These are phyloP conservation scores for Remersonia thermophila DNA, from an alignment of 2,329 filamentous ascomycete genomes.

Conservation along the genomic window DNA sequence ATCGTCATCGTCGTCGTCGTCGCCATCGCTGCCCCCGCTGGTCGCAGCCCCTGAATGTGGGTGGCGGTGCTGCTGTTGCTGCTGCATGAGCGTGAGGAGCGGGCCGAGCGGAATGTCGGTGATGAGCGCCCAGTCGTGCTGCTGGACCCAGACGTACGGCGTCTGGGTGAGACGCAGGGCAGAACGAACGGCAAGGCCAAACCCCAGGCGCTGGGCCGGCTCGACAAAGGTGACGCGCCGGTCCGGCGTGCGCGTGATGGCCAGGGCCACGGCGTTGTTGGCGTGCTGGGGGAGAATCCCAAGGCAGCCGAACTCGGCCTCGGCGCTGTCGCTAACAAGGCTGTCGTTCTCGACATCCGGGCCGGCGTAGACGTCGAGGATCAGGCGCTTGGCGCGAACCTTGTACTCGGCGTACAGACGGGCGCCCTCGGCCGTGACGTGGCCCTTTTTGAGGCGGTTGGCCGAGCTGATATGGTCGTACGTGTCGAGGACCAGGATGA, in stretches of 20 bases:
- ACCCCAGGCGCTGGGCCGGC: constrained; percentile 33
- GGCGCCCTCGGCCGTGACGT: constrained; percentile 35
- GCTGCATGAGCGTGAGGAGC: constrained; percentile 34
- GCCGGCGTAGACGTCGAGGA: constrained; percentile 21
- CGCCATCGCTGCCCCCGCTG: background rate
- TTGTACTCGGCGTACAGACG: constrained; percentile 32
- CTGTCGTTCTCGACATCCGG: background rate
- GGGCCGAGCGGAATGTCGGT: constrained; percentile 31
- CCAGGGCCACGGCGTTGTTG: constrained; percentile 27
- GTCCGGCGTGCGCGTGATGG: constrained; percentile 24
- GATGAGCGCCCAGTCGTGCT: constrained; percentile 43
- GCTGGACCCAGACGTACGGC: constrained; percentile 44
- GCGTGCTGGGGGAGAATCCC: constrained; percentile 15
- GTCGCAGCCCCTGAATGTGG: background rate
- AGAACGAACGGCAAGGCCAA: constrained; percentile 40
- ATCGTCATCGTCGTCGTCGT: background rate
- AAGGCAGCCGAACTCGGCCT: constrained; percentile 37
- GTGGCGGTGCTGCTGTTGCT: constrained; percentile 10
- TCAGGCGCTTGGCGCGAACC: constrained; percentile 31
- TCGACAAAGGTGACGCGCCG: constrained; percentile 36
- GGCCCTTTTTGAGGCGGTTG: constrained; percentile 40
- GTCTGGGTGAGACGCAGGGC: constrained; percentile 35
- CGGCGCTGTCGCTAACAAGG: constrained; percentile 15
- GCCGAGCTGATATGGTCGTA: constrained; percentile 34
- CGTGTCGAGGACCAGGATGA: constrained; percentile 41